Base-by-base conservation (phyloP, 352 stramenopile species). In the Sclerospora graminicola region DNA sequence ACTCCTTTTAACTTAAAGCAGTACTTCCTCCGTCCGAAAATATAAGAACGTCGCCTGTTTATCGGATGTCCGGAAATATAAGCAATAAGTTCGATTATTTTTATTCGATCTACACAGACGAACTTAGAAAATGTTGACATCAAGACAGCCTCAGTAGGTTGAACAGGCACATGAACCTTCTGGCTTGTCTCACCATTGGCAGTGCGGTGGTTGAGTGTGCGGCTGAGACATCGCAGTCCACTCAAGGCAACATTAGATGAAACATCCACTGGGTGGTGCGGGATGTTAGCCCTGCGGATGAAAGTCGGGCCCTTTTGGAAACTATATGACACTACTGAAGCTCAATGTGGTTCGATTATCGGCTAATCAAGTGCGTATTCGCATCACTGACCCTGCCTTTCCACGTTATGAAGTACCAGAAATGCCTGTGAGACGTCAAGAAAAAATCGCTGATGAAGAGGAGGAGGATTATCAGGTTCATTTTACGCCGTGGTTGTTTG, bases 301-400 rank as follows among this genome's bases (percentile, higher is more conserved):
- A 16, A 44, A 53, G 13, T 60, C 56, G 3, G 79, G 76, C 0
- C 79, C 82, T 7, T 94, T 90, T 51, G 75, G 67, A 4, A 94
- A 91, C 41, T 79, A 93, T 37, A 50, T 88, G 8, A 24, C 66
- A 2, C 42, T 79, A 24, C 43, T 95, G 11, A 33, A 61, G 41
- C 46, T 95, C 14, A 49, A 79, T 27, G 77, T 95, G 18, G 51
- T 68, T 34, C 66, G 63, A 16, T 70, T 85, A 34, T 66, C 68
- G 14, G 20, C 51, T 19, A 56, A 51, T 16, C 62, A 64, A 39
- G 48, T 87, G 32, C 74, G 74, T 4, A 66, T 94, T n/a, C 80
- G 80, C 30, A 86, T 94, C 48, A 89, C 73, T 4, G 81, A 94
- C 32, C 69, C 78, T 0, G 63, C 68, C 2, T 87, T 88, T 39